These are phyloP conservation scores for Phoma sp. DNA, from an alignment of 2,329 filamentous ascomycete genomes.

Conservation along the genomic window DNA sequence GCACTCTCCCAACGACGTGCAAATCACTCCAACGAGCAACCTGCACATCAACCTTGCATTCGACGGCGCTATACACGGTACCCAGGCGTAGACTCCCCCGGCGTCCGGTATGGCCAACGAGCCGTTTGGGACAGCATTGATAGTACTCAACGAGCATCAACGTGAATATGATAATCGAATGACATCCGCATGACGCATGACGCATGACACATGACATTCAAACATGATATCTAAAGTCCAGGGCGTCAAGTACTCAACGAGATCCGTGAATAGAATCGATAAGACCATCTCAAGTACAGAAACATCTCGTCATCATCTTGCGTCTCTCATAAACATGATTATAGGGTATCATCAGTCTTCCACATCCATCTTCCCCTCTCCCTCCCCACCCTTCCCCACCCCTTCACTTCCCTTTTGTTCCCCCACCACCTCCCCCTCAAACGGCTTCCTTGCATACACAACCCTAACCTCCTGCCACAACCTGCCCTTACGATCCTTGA, in stretches of 20 bases:
- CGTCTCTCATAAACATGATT: background rate
- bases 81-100: background rate
- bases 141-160: slow-evolving; percentile 11
- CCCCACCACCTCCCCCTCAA: slow-evolving; percentile 18
- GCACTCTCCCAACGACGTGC: slow-evolving; percentile 9
- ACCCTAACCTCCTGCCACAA: slow-evolving; percentile 50
- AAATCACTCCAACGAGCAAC: slow-evolving; percentile 2
- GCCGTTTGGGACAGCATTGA: background rate
- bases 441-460: slow-evolving; percentile 38
- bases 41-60: slow-evolving; percentile 11
- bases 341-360: background rate
- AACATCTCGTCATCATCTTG: too few relatives aligned
- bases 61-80: background rate
- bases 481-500: slow-evolving; percentile 47
- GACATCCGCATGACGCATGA: too few relatives aligned
- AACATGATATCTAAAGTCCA: too few relatives aligned
- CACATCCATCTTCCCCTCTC: background rate
- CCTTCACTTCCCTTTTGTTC: background rate
- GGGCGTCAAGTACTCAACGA: too few relatives aligned
- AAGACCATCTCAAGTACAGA: too few relatives aligned
- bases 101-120: background rate
- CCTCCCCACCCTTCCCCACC: background rate
- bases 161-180: slow-evolving; percentile 21
- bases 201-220: too few relatives aligned
- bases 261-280: too few relatives aligned